Conservation (phyloP, 2,329 filamentous ascomycete species). For the Neonectria sp. region DNA sequence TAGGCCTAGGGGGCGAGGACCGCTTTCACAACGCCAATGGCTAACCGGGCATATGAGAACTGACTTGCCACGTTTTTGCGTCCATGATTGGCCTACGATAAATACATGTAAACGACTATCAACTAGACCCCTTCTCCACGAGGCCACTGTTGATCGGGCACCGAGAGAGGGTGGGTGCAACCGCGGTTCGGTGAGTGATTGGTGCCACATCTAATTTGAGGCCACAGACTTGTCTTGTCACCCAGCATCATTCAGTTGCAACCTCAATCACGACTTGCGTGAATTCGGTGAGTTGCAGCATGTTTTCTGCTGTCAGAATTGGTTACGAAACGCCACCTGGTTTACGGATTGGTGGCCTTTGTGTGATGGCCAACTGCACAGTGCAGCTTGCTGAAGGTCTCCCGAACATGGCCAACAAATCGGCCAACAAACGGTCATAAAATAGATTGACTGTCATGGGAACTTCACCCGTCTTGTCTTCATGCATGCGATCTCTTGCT, state of each 20-base stretch:
- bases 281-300: slow-evolving; percentile 3
- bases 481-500: background rate
- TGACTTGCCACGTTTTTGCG: background rate
- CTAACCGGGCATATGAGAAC: background rate
- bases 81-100: background rate
- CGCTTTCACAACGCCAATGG: background rate
- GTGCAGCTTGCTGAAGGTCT: slow-evolving; percentile 1
- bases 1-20: background rate
- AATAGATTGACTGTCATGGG: background rate
- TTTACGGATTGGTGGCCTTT: slow-evolving; percentile 11
- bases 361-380: slow-evolving; percentile 2
- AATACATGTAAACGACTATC: background rate
- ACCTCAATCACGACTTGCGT: background rate
- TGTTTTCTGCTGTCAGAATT: slow-evolving; percentile 11
- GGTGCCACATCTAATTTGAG: slow-evolving; percentile 24
- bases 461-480: background rate
- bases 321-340: background rate
- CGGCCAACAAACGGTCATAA: background rate
- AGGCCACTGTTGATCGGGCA: background rate
- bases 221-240: slow-evolving; percentile 9
- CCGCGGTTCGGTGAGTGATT: slow-evolving; percentile 4
- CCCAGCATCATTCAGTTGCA: background rate
- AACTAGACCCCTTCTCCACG: background rate
- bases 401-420: background rate
- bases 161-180: background rate